Conservation (phyloP, 768 basidiomycete genomes). For the Phaffia australis region DNA sequence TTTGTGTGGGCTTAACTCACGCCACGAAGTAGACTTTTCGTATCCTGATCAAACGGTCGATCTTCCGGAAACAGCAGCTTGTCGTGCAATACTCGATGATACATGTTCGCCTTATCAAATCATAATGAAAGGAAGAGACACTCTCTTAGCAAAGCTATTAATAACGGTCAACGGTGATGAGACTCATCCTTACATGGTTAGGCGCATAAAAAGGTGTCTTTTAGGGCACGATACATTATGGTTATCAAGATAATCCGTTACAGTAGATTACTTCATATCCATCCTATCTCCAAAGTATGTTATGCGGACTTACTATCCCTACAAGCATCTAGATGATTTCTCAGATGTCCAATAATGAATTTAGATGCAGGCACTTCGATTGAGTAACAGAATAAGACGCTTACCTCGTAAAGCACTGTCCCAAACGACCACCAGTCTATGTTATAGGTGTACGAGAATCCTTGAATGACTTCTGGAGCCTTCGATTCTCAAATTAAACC, state of each 20-base stretch:
- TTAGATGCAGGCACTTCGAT: not conserved
- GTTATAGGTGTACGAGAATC: slow-evolving; percentile 77
- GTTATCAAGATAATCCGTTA: not conserved
- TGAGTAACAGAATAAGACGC: not conserved
- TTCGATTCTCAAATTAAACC: slow-evolving; percentile 11
- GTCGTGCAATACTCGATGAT: slow-evolving; percentile 79
- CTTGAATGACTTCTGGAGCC: slow-evolving; percentile 92
- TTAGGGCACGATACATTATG: not conserved
- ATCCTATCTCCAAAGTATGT: not conserved
- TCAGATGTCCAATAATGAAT: not conserved
- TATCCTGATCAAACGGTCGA: slow-evolving; percentile 83
- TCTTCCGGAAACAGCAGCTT: slow-evolving; percentile 84
- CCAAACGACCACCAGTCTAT: slow-evolving; percentile 99
- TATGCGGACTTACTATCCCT: slow-evolving; percentile 61
- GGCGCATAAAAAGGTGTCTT: slow-evolving; percentile 24
- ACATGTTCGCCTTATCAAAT: slow-evolving; percentile 57
- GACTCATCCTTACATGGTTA: slow-evolving; percentile 11
- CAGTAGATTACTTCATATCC: not conserved
- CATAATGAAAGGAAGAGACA: no score
- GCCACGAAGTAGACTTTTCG: slow-evolving; percentile 87
- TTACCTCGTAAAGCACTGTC: slow-evolving; percentile 79
- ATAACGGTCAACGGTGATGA: not conserved
- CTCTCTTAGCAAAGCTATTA: not conserved
- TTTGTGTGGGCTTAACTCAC: slow-evolving; percentile 44
- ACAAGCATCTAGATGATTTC: slow-evolving; percentile 54